These are phyloP conservation scores for Euclidium syriacum DNA, from an alignment of 345 rosid genomes.

Conservation along the genomic window DNA sequence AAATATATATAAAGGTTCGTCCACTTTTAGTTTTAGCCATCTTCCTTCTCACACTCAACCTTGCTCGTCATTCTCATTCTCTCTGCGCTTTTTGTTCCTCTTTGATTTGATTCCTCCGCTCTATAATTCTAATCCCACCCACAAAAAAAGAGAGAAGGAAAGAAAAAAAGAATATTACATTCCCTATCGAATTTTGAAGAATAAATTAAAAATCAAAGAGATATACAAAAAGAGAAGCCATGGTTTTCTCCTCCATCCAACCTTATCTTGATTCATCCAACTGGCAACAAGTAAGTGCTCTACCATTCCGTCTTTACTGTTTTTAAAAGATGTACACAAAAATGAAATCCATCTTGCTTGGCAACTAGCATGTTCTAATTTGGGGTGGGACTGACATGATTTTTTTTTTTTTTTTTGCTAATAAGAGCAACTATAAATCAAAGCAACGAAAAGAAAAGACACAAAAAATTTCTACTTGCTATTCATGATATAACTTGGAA, in stretches of 20 bases:
- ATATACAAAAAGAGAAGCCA: conserved; percentile 40
- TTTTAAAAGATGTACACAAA: conserved; percentile 28
- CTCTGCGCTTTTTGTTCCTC: conserved; percentile 22
- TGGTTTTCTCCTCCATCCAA: conserved; percentile 90
- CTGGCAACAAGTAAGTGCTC: conserved; percentile 83
- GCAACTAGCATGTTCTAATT: conserved; percentile 5
- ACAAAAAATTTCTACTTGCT: background rate
- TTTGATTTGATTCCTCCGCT: conserved; percentile 52
- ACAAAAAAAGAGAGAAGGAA: background rate
- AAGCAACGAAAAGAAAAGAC: conserved; percentile 21
- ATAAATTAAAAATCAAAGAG: conserved; percentile 38
- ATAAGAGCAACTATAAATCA: too few relatives aligned
- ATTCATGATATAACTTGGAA: conserved; percentile 7
- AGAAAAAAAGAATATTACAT: background rate
- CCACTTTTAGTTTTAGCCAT: conserved; percentile 48
- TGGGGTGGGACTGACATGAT: too few relatives aligned
- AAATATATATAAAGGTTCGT: conserved; percentile 49
- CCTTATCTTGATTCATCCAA: conserved; percentile 96
- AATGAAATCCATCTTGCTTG: background rate
- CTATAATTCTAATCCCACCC: conserved; percentile 7
- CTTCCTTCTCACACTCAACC: conserved; percentile 40
- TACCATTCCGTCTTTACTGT: conserved; percentile 15
- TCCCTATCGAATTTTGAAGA: conserved; percentile 30
- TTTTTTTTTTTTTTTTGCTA: too few relatives aligned
- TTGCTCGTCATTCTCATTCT: conserved; percentile 26